A percentile compares a stretch with the other conserved stretches of the same genome.
Evolutionary conservation across 352 stramenopile species (phyloP).

Genomic region (Pythium plurisporium): DNA sequence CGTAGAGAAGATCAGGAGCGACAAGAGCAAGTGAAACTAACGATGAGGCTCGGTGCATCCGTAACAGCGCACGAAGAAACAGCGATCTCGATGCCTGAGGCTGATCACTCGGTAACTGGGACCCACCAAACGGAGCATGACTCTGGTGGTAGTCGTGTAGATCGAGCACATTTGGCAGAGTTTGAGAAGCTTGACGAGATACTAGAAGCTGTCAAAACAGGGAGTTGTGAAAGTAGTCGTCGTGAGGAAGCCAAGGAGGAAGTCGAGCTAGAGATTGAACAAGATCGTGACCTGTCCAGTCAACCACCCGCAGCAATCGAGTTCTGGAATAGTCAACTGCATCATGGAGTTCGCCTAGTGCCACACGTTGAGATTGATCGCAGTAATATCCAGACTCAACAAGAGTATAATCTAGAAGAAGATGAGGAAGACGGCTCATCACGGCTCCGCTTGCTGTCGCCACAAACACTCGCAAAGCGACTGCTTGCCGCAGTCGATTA

Average conservation of each 20-base stretch:
- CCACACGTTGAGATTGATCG: conserved; percentile 18
- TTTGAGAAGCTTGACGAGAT: conserved; percentile 42
- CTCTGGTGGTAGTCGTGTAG: no score
- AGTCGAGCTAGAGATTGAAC: background rate
- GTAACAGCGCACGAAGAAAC: no score
- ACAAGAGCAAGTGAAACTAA: conserved; percentile 17
- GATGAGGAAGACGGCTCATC: conserved; percentile 17
- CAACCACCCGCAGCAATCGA: background rate
- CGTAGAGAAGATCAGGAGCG: conserved; percentile 12
- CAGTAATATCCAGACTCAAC: conserved; percentile 2
- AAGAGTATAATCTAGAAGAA: background rate
- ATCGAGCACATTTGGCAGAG: background rate
- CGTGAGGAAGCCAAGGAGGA: background rate
- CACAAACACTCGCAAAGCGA: conserved; percentile 37
- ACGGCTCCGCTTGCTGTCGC: conserved; percentile 31
- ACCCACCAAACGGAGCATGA: no score
- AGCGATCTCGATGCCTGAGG: background rate
- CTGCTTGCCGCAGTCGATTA: conserved; percentile 65
- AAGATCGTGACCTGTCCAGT: background rate
- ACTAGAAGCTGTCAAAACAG: conserved; percentile 34
- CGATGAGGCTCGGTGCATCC: no score
- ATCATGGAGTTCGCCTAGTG: background rate
- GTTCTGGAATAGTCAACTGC: conserved; percentile 23
- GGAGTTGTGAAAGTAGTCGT: no score
- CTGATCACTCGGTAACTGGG: background rate